Base-by-base conservation (phyloP, 768 basidiomycete species). In the Botryobasidium botryosum region DNA sequence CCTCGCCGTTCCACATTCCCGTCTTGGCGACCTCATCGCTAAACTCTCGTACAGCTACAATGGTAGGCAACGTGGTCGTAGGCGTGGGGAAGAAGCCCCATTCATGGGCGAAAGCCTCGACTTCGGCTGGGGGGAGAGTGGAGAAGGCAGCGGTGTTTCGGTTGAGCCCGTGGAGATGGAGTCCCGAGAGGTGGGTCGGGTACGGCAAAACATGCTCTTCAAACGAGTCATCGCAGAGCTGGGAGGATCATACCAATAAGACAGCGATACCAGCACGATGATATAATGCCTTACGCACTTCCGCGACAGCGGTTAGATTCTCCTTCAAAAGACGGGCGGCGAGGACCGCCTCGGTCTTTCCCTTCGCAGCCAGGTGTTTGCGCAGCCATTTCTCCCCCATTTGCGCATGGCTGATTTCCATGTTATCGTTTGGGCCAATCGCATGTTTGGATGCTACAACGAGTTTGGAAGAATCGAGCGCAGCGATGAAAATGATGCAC, bases 221-320 rank as follows among this genome's bases (percentile, higher is more conserved):
- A 59, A 97, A 97, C 0, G 71, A 72, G 61, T 99, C 94, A 55
- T 99, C 94, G 58, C 94, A 99, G 5, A 99, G 77, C 91, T 96
- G 53, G 0, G n/a, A 0, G 17, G n/a, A 4, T 26, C 32, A 7
- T 17, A 31, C 21, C 27, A 41, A 24, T 21, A 23, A 40, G 12
- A 13, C 40, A 28, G 21, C 6, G 18, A n/a, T 33, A 24, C 17
- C 12, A 29, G 24, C 15, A 43, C 29, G 18, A 21, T 18, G n/a
- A 37, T 24, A 17, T 33, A 45, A 44, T 15, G 28, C 47, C 15
- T 50, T 26, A 54, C 72, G 17, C 52, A 87, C 91, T 72, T 99
- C 92, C 2, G 90, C 79, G 0, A 96, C 69, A 0, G 87, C 90
- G 0, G 91, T 94, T 75, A 81, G 74, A 44, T 84, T 79, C 41